A percentile compares a stretch with the other conserved stretches of the same genome.
Evolutionary conservation across 2,329 filamentous ascomycete genomes (phyloP).

Genomic region (Neofusicoccum cordaticola): DNA sequence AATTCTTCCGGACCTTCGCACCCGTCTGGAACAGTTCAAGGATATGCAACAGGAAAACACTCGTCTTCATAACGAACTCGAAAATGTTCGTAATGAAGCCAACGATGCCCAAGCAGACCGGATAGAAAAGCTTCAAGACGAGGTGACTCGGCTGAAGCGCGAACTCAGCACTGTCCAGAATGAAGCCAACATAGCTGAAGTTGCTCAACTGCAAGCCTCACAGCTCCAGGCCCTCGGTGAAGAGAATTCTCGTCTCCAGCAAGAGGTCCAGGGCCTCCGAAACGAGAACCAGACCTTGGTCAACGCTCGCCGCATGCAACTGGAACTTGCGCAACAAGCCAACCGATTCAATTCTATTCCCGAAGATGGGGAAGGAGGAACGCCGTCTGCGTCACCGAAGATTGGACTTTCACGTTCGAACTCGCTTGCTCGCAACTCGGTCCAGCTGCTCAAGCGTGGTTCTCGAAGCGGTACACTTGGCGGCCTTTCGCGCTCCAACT

Average conservation of each 20-base stretch:
- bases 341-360: slow-evolving; percentile 59
- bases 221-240: slow-evolving; percentile 73
- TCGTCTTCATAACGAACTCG: slow-evolving; percentile 54
- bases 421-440: slow-evolving; percentile 60
- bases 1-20: slow-evolving; percentile 12
- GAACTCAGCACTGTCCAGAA: slow-evolving; percentile 11
- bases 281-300: slow-evolving; percentile 61
- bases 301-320: slow-evolving; percentile 49
- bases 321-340: slow-evolving; percentile 43
- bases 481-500: slow-evolving; percentile 53
- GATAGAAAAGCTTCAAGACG: slow-evolving; percentile 15
- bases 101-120: slow-evolving; percentile 13
- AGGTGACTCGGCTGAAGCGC: slow-evolving; percentile 8
- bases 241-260: slow-evolving; percentile 75
- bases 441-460: slow-evolving; percentile 38
- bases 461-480: background rate
- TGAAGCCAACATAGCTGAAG: slow-evolving; percentile 48
- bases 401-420: slow-evolving; percentile 63
- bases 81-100: slow-evolving; percentile 12
- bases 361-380: slow-evolving; percentile 51
- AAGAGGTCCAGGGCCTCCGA: slow-evolving; percentile 55
- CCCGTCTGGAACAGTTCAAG: slow-evolving; percentile 42
- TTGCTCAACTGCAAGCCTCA: slow-evolving; percentile 70
- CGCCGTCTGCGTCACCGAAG: slow-evolving; percentile 29
- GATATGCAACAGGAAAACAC: slow-evolving; percentile 73